Percentiles rank a stretch among this genome's conserved stretches.
These are phyloP conservation scores for Pseudopyrenochaeta lycopersici DNA, from an alignment of 2,329 filamentous ascomycete genomes.

Conservation along the genomic window DNA sequence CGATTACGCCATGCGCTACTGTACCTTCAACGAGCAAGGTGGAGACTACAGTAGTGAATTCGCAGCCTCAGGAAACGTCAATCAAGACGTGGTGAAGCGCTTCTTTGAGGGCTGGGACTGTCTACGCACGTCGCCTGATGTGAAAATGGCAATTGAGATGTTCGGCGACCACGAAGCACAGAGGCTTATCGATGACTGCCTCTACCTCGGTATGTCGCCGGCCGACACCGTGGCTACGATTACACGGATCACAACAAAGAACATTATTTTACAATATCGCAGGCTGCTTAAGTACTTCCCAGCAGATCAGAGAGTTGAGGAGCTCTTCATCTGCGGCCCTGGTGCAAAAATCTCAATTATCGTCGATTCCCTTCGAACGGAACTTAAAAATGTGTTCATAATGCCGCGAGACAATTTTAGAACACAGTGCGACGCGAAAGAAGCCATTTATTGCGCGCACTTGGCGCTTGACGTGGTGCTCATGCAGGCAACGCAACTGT, in stretches of 20 bases:
- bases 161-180: conserved; percentile 66
- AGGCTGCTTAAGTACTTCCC: conserved; percentile 56
- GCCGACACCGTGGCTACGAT: conserved; percentile 67
- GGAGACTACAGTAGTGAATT: conserved; percentile 63
- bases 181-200: conserved; percentile 60
- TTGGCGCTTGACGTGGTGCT: conserved; percentile 65
- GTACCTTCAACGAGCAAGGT: conserved; percentile 59
- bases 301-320: conserved; percentile 54
- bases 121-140: conserved; percentile 61
- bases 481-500: conserved; percentile 4
- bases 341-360: conserved; percentile 68
- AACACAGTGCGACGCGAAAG: conserved; percentile 66
- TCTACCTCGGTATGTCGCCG: conserved; percentile 54
- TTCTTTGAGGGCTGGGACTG: conserved; percentile 60
- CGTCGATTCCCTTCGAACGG: conserved; percentile 59
- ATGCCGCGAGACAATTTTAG: conserved; percentile 66
- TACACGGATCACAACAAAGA: conserved; percentile 67
- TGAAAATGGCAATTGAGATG: conserved; percentile 68
- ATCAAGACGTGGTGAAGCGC: conserved; percentile 62
- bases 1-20: conserved; percentile 65
- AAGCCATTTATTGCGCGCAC: conserved; percentile 68
- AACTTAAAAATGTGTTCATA: conserved; percentile 59
- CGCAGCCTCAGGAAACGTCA: conserved; percentile 60
- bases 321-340: conserved; percentile 70
- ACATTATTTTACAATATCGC: conserved; percentile 62